Evolutionary conservation across 768 basidiomycete species (phyloP).

Genomic region (Boletus coccyginus): DNA sequence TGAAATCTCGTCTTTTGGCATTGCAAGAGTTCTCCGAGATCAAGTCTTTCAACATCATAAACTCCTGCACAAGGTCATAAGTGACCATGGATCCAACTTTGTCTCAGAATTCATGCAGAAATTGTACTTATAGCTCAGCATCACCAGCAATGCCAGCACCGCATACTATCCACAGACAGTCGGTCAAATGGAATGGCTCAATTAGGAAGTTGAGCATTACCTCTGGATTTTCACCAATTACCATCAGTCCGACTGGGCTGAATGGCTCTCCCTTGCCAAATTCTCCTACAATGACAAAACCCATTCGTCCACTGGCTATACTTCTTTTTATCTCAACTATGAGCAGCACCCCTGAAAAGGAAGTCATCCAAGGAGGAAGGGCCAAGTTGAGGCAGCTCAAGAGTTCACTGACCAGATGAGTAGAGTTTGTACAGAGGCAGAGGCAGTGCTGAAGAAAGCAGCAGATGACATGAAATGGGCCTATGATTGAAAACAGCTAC

Average conservation of each 20-base stretch:
- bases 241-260: constrained; percentile 35
- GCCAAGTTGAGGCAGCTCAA: constrained; percentile 9
- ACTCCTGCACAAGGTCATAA: constrained; percentile 23
- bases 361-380: not conserved
- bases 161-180: constrained; percentile 47
- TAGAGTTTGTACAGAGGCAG: not conserved
- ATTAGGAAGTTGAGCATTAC: constrained; percentile 40
- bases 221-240: constrained; percentile 34
- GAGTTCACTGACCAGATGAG: not conserved
- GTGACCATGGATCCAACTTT: constrained; percentile 9
- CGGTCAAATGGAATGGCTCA: constrained; percentile 40
- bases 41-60: constrained; percentile 29
- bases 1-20: constrained; percentile 15
- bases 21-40: constrained; percentile 17
- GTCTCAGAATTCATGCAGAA: constrained; percentile 26
- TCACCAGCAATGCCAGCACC: constrained; percentile 34
- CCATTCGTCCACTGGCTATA: constrained; percentile 25
- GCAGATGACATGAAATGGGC: constrained; percentile 26
- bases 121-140: constrained; percentile 28
- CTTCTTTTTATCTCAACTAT: constrained; percentile 19
- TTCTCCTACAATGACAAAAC: constrained; percentile 35
- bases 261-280: constrained; percentile 31
- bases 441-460: constrained; percentile 13
- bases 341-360: constrained; percentile 21
- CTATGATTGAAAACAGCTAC: constrained; percentile 7